These are phyloP conservation scores for Jaltomata sinuosa DNA, from an alignment of 257 asterid species.

Conservation along the genomic window DNA sequence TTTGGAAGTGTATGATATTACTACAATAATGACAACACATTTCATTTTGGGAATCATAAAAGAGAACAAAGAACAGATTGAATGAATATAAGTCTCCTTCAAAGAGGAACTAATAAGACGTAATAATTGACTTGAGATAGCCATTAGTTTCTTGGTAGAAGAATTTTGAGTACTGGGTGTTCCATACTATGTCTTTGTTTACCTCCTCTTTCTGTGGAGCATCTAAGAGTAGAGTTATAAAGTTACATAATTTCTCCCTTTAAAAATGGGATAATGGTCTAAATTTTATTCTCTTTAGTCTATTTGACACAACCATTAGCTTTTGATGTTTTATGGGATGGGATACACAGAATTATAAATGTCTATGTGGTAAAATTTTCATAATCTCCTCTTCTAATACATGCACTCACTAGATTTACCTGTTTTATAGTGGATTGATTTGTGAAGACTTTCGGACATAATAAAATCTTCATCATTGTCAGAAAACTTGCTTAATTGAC, in stretches of 20 bases:
- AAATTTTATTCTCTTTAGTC: background rate
- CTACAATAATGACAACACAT: background rate
- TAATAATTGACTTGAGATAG: background rate
- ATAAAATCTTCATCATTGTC: background rate
- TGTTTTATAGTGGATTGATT: background rate
- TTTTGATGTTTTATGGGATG: background rate
- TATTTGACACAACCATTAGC: background rate
- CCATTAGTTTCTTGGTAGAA: background rate
- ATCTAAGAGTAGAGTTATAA: background rate
- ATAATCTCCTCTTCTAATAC: background rate
- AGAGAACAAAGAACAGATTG: background rate
- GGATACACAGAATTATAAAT: background rate
- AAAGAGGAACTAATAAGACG: background rate
- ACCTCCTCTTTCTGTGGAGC: background rate
- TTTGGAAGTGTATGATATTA: background rate
- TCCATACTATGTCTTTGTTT: background rate
- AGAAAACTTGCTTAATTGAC: background rate
- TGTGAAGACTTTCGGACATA: conserved; percentile 6
- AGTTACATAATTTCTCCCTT: background rate
- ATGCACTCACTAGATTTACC: background rate
- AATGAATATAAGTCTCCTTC: background rate
- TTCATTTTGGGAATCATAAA: background rate
- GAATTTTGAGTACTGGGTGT: background rate
- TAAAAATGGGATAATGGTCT: background rate
- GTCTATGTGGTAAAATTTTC: background rate